Evolutionary conservation across 108 stramenopile genomes (phyloP), one percentile per base, ranked within the genome.

Genomic region (Skeletonema costatum): DNA sequence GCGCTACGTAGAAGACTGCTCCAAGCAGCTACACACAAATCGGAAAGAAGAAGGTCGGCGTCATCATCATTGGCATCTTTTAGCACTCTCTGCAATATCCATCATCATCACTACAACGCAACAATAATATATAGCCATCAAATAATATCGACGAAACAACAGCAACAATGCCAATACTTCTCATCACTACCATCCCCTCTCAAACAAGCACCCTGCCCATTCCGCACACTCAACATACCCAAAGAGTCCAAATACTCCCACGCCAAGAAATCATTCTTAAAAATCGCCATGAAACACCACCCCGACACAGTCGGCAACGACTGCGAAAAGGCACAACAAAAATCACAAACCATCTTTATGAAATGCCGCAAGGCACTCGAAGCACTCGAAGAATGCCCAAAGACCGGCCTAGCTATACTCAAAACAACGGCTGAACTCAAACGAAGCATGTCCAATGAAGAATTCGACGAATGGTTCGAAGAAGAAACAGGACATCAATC

Each of bases 211-310:
- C 56, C 50, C 10, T 82, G 81, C 59, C 93, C 93, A 0, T 93
- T 89, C 65, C 68, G 60, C 16, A 86, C 84, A 2, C 75, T 93
- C 5, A 68, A 79, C 17, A 84, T 93, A 11, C 67, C 76, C 12
- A 82, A 81, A 75, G 76, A 78, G 32, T 70, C 73, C 46, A 59
- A 77, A 2, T 95, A 91, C 66, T 81, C 85, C 10, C 82, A 87
- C 41, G 91, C 87, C 69, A 94, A 92, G 78, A 83, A 77, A 44
- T 90, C 81, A n/a, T 95, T 95, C 77, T 46, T 95, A 16, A 74
- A 85, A 88, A 89, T 95, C 25, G 93, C 93, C 69, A 91, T 95
- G 93, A 71, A 81, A 60, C 86, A 95, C 80, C 93, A 95, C 62
- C 93, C 93, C 62, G 93, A 95, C 64, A 89, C 86, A 4, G 65